Evolutionary conservation across 306 rosid species (phyloP), one percentile per base, ranked within the genome.

Genomic region (Prunus mongolica): DNA sequence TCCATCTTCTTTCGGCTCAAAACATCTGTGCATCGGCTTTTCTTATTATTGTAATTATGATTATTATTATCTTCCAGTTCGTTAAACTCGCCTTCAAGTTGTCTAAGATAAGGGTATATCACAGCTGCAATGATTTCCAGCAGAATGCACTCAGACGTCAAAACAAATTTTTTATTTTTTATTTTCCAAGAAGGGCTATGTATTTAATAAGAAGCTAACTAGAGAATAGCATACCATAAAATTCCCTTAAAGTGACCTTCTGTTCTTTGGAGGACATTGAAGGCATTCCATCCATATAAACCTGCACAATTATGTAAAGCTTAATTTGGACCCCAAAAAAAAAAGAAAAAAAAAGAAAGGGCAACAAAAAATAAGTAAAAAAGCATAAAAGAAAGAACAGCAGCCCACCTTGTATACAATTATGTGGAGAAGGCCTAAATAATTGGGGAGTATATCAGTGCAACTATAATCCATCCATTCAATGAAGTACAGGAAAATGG

Each of bases 381-480:
- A 28, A 15, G 14, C 51, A 30, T 44, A 19, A 45, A 51, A 52
- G 10, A 58, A 50, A 60, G 27, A n/a, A 56, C 51, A 73, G 28
- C 56, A 73, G 30, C 69, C 45, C 63, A 92, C 97, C 92, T 85
- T 87, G 87, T 77, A 81, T 8, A 89, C 63, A 56, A 89, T 87
- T 49, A 92, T 72, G 69, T 87, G 85, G 75, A 85, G 82, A 84
- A 89, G 85, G 77, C 97, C 97, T 76, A 92, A 86, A 78, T 22
- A 89, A 74, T 72, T 73, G 51, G 97, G 90, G 22, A 92, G 79
- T 60, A 89, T 25, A 73, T 89, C 88, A 28, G 90, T 88, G 71
- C 95, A 92, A 61, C 88, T 84, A 75, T 46, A 82, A 79, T 89
- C 89, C 90, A 92, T 82, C 97, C 97, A 88, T 77, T 89, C 90